A percentile compares a stretch with the other conserved stretches of the same genome.
Evolutionary conservation across 306 rosid genomes (phyloP).

Genomic region (Dalbergia oliveri): DNA sequence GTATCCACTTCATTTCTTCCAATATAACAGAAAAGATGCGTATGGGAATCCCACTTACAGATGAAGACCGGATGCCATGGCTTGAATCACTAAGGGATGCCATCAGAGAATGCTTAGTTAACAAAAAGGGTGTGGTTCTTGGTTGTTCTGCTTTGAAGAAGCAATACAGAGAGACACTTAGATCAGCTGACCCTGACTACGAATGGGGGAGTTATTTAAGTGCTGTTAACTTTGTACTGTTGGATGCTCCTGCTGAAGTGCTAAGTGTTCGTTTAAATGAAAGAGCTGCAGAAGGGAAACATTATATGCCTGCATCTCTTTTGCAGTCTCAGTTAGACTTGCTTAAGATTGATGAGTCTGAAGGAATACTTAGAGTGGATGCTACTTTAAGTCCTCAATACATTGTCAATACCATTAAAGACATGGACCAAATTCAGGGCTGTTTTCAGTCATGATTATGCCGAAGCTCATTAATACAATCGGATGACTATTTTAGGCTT

Average conservation of each 20-base stretch:
- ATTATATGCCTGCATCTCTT: slow-evolving; percentile 88
- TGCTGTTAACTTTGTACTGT: slow-evolving; percentile 66
- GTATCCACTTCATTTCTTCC: background rate
- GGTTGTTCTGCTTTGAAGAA: slow-evolving; percentile 86
- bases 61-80: slow-evolving; percentile 88
- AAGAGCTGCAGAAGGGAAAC: slow-evolving; percentile 80
- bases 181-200: slow-evolving; percentile 75
- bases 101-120: slow-evolving; percentile 47
- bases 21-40: slow-evolving; percentile 75
- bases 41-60: slow-evolving; percentile 75
- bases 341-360: slow-evolving; percentile 73
- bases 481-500: background rate
- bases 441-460: slow-evolving; percentile 24
- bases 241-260: slow-evolving; percentile 77
- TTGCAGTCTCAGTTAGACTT: slow-evolving; percentile 78
- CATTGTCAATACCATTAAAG: slow-evolving; percentile 48
- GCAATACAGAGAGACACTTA: slow-evolving; percentile 71
- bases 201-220: slow-evolving; percentile 52
- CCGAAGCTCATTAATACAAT: slow-evolving; percentile 10
- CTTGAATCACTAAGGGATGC: slow-evolving; percentile 65
- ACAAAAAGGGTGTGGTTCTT: slow-evolving; percentile 55
- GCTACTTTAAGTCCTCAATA: slow-evolving; percentile 61
- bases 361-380: slow-evolving; percentile 71
- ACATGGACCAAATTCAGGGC: slow-evolving; percentile 27
- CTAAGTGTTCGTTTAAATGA: slow-evolving; percentile 59